Conservation (phyloP, 148 eudicot genomes). For the Amaranthus palmeri region DNA sequence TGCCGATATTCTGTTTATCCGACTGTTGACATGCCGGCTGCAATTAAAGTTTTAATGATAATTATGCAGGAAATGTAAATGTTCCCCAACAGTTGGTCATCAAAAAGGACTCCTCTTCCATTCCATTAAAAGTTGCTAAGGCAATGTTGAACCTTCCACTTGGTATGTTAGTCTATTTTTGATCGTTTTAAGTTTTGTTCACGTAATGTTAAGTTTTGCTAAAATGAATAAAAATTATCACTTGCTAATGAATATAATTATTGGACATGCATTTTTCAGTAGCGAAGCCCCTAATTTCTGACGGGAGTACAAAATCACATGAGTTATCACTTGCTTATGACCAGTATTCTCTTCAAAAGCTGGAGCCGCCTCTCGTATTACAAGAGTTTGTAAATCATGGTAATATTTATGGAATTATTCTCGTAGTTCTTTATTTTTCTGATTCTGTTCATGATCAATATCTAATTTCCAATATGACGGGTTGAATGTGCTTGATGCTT, state of each 20-base stretch:
- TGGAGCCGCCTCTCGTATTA: conserved; percentile 90
- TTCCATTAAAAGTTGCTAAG: conserved; percentile 58
- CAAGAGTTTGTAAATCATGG: conserved; percentile 98
- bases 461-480: background rate
- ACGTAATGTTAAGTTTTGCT: background rate
- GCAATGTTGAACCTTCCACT: conserved; percentile 81
- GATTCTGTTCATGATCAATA: background rate
- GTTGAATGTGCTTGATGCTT: conserved; percentile 1
- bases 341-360: conserved; percentile 67
- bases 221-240: too few relatives aligned
- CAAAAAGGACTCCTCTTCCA: conserved; percentile 72
- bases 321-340: conserved; percentile 87
- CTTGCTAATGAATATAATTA: background rate
- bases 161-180: conserved; percentile 36
- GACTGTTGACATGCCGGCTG: background rate
- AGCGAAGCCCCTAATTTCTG: conserved; percentile 85
- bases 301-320: conserved; percentile 83
- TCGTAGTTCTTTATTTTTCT: background rate
- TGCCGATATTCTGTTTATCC: background rate
- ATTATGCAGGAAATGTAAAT: conserved; percentile 62
- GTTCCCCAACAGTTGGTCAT: conserved; percentile 85
- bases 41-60: background rate
- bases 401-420: conserved; percentile 21
- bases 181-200: background rate
- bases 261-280: conserved; percentile 39